phyloP scores from a whole-genome alignment of 169 alveolate genomes.

The Plasmodium billcollinsi region DNA sequence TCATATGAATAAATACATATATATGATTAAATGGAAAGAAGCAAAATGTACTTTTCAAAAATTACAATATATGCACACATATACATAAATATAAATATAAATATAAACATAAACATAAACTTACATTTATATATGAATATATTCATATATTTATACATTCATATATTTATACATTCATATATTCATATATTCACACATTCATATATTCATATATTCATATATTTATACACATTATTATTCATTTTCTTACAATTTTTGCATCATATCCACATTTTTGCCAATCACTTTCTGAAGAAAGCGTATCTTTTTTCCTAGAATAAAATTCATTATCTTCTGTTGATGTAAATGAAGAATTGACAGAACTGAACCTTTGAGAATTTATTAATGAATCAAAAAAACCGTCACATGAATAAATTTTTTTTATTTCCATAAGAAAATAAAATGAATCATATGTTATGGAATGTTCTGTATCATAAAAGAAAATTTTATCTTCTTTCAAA shows the following conservation, averaged over 20 bases:
- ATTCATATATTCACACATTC: background rate
- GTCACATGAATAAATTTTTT: conserved; percentile 59
- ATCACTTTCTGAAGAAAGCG: conserved; percentile 54
- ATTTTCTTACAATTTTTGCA: conserved; percentile 50
- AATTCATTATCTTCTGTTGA: conserved; percentile 49
- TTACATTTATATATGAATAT: background rate
- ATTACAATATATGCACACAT: background rate
- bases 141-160: background rate
- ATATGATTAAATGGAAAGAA: background rate
- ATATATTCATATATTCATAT: too few relatives aligned
- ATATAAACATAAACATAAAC: background rate
- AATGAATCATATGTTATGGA: conserved; percentile 67
- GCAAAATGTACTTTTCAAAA: background rate
- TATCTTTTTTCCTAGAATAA: conserved; percentile 15
- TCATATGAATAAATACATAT: background rate
- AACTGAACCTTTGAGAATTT: conserved; percentile 33
- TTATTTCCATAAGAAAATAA: conserved; percentile 71
- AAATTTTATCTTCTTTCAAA: conserved; percentile 51
- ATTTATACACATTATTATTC: too few relatives aligned
- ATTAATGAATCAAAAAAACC: conserved; percentile 72
- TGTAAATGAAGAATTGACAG: conserved; percentile 35
- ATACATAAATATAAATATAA: background rate
- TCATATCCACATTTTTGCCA: conserved; percentile 77
- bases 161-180: background rate
- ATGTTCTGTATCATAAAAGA: conserved; percentile 54